Evolutionary conservation across 345 rosid species (phyloP), one percentile per base, ranked within the genome.

Genomic region (Xanthoceras sorbifolium): DNA sequence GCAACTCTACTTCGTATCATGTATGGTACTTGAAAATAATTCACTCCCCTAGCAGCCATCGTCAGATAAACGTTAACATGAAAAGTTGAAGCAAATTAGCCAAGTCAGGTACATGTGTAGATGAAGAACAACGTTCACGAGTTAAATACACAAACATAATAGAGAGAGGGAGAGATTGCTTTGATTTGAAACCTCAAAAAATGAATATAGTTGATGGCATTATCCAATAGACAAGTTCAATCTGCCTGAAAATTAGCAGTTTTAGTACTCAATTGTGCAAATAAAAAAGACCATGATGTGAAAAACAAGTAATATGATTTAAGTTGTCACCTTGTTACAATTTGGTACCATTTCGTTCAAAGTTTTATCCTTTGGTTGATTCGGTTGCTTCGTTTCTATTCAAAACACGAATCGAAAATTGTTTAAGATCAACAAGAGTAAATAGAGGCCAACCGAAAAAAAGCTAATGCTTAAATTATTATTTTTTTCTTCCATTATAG

Each of bases 201-300:
- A 66, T 71, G 75, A 18, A 78, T 42, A 67, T 75, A 71, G n/a
- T 61, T 20, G 8, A 71, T 0, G 11, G 77, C 72, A 54, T 78
- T 75, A 31, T 82, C 82, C 36, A 82, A 64, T 17, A 71, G 9
- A 72, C 82, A 78, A 75, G 85, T 82, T 59, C 65, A 66, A 61
- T 75, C 75, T 4, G 66, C 9, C 84, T 77, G 76, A 26, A 78
- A 71, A 18, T 28, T 22, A 9, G 40, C 11, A 48, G 12, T n/a
- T 20, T 38, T 14, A 29, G 46, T 31, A 20, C 0, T 32, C 48
- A 64, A 9, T 4, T 50, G 55, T 50, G 55, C 10, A 12, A 50
- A 17, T 50, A 50, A 11, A 11, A 50, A 50, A 3, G 15, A 71
- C 29, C 28, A 28, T 50, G 32, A 79, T 48, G 14, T 67, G n/a